phyloP scores from a whole-genome alignment of 2,329 filamentous ascomycete genomes.

The Neoarthrinium moseri region DNA sequence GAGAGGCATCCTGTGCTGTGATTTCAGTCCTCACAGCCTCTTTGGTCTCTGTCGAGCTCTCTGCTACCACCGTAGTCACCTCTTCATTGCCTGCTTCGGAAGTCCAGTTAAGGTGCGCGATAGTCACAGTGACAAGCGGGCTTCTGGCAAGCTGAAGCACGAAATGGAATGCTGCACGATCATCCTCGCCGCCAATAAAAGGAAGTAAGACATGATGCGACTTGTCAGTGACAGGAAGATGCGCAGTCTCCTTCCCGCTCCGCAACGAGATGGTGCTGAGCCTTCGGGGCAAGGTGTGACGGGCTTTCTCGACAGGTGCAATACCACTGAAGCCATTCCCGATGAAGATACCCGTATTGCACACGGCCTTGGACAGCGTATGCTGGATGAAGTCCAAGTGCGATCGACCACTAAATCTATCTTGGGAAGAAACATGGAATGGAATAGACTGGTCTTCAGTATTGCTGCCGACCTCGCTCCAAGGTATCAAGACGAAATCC shows the following conservation, averaged over 20 bases:
- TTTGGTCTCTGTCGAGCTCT: conserved; percentile 16
- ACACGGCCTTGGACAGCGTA: conserved; percentile 61
- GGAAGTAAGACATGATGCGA: conserved; percentile 84
- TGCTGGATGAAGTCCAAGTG: conserved; percentile 75
- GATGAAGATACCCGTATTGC: conserved; percentile 76
- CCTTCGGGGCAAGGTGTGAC: conserved; percentile 42
- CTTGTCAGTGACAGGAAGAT: conserved; percentile 61
- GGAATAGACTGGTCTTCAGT: conserved; percentile 58
- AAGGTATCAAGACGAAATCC: conserved; percentile 80
- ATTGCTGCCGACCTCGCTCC: conserved; percentile 80
- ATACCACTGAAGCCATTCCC: conserved; percentile 57
- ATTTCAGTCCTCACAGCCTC: conserved; percentile 26
- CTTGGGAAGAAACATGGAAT: conserved; percentile 45
- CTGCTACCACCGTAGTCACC: conserved; percentile 20
- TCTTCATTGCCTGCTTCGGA: conserved; percentile 21
- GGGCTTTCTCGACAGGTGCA: conserved; percentile 27
- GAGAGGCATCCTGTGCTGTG: conserved; percentile 31
- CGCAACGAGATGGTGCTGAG: conserved; percentile 59
- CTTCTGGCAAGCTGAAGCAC: conserved; percentile 84
- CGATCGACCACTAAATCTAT: conserved; percentile 58
- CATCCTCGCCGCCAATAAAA: conserved; percentile 82
- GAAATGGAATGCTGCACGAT: conserved; percentile 74
- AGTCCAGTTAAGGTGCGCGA: conserved; percentile 57
- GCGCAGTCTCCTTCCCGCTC: conserved; percentile 55
- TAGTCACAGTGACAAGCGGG: conserved; percentile 72